Evolutionary conservation across 352 stramenopile genomes (phyloP), one percentile per base, ranked within the genome.

Genomic region (Pythium sukuiense): DNA sequence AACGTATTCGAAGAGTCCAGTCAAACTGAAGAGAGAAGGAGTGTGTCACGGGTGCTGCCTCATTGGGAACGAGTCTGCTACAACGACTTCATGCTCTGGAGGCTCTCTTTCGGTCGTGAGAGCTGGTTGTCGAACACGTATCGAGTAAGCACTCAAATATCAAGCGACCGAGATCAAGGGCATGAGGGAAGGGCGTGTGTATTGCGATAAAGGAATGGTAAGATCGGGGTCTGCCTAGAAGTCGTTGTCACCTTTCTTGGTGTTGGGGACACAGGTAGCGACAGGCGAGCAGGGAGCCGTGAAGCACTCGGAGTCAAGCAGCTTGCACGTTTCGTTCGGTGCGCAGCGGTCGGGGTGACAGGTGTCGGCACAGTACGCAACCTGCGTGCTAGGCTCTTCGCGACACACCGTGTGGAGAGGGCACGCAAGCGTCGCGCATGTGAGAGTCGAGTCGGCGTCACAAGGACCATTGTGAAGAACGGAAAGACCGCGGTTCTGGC

Each of bases 261-360:
- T 54, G 49, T 81, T 76, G 2, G 71, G 61, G 24, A 90, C 58
- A 59, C 81, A 90, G 54, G 80, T 85, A 14, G 79, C 79, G 43
- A 87, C 73, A 3, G 74, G 76, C 35, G 81, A 81, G 55, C 79
- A 88, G 6, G 79, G 77, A 9, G 77, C 79, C 8, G 77, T 88
- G 71, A 69, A 86, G 67, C 81, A 90, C 39, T 80, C 76, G 0
- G 65, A 65, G 14, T 81, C 66, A 0, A 82, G 55, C 6, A 88
- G 68, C 59, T 87, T 59, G 29, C 80, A 89, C 29, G 70, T 65
- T 41, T 85, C 77, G 9, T 74, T 55, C 16, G 73, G 70, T 14
- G 74, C 71, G 48, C 81, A 90, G 33, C 77, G 79, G 26, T 89
- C 79, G 0, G 68, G 50, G 1, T 76, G 77, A 59, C 79, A 88